Percentiles rank a stretch among this genome's conserved stretches.
Conservation (phyloP, 495 filamentous ascomycete genomes). For the Hyaloscypha finlandica region DNA sequence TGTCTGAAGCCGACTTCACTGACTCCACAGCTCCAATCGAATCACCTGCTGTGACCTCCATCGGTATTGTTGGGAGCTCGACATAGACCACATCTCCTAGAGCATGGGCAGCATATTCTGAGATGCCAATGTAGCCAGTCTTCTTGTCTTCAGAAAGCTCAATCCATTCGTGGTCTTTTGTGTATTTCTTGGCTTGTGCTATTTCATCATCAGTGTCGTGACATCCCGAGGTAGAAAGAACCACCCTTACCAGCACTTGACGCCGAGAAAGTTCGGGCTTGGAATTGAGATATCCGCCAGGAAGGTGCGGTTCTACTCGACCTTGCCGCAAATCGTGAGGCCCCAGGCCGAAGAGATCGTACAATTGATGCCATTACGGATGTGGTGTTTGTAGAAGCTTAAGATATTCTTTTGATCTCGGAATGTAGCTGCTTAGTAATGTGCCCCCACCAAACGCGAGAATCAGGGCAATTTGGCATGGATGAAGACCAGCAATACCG, state of each 20-base stretch:
- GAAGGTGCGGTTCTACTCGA: constrained; percentile 20
- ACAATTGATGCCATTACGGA: constrained; percentile 35
- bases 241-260: constrained; percentile 20
- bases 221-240: constrained; percentile 9
- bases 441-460: constrained; percentile 24
- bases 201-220: constrained; percentile 14
- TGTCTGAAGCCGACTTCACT: constrained; percentile 96
- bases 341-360: constrained; percentile 32
- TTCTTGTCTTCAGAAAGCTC: constrained; percentile 77
- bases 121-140: constrained; percentile 77
- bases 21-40: constrained; percentile 93
- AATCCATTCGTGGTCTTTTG: constrained; percentile 98
- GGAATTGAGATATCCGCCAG: constrained; percentile 21
- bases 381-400: constrained; percentile 9
- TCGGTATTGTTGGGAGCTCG: constrained; percentile 74
- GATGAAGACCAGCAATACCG: constrained; percentile 11
- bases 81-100: constrained; percentile 97
- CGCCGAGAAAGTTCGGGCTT: constrained; percentile 28
- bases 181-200: constrained; percentile 81
- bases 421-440: constrained; percentile 8
- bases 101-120: constrained; percentile 82
- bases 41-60: constrained; percentile 69
- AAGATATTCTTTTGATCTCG: constrained; percentile 9
- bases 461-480: constrained; percentile 11
- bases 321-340: constrained; percentile 23